Percentiles rank a stretch among this genome's conserved stretches.
Evolutionary conservation across 257 asterid genomes (phyloP).

Genomic region (Solanum peruvianum): DNA sequence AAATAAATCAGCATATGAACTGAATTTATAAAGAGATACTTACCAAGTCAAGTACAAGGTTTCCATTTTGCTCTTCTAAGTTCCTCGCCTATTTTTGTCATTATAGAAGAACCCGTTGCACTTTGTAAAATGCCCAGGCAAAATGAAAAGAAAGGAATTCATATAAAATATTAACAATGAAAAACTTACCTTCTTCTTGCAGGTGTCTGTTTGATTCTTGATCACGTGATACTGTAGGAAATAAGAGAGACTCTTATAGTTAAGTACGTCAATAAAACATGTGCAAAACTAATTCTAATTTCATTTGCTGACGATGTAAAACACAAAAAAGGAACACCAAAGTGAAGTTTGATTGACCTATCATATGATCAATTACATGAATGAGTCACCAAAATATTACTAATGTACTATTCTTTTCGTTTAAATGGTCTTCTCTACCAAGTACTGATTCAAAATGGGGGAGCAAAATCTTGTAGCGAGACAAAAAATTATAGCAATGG

Average conservation of each 20-base stretch:
- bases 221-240: slow-evolving; percentile 23
- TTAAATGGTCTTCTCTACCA: not conserved
- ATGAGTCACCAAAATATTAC: not conserved
- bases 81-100: slow-evolving; percentile 14
- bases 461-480: not conserved
- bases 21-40: not conserved
- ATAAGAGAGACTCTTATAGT: not conserved
- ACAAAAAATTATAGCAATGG: slow-evolving; percentile 52
- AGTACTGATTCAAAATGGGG: slow-evolving; percentile 9
- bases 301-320: not conserved
- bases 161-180: not conserved
- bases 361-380: not conserved
- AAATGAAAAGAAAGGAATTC: not conserved
- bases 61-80: slow-evolving; percentile 26
- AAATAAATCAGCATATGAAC: not conserved
- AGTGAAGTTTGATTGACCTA: not conserved
- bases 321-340: not conserved
- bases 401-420: not conserved
- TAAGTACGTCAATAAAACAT: not conserved
- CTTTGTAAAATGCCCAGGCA: not conserved
- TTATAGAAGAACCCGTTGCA: not conserved
- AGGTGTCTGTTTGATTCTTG: slow-evolving; percentile 22
- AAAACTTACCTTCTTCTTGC: slow-evolving; percentile 24
- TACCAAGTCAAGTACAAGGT: slow-evolving; percentile 21
- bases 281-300: not conserved